Base-by-base conservation (phyloP, 1,139 yeast genomes). In the Scheffersomyces parashehatae region DNA sequence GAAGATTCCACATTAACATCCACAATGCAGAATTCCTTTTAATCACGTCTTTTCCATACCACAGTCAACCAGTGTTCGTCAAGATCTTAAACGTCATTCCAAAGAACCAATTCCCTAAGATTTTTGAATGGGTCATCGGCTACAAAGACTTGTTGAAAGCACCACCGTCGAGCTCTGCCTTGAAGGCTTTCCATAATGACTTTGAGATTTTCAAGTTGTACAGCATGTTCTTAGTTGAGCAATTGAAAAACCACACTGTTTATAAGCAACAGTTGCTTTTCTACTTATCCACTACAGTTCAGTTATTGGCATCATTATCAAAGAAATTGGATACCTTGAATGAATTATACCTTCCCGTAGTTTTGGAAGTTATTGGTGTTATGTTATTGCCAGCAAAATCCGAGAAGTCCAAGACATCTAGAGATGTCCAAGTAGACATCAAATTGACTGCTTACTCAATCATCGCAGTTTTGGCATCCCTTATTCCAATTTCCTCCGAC, bases 1-100 rank as follows among this genome's bases (percentile, higher is more conserved):
- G 99, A 68, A 79, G 98, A 55, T 95, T 91, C 63, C 89, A 88
- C 61, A 82, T 88, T 52, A 93, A 93, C 60, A 75, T 88, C 38
- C 85, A 86, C 58, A 89, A 88, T 56, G 72, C 90, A 0, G 98
- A 93, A 61, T 61, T 74, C 46, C 60, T 93, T 33, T 59, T 95
- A 37, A 68, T 91, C 45, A 75, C 90, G 3, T 77, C 85, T 2
- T 72, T 93, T 55, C 95, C 97, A 26, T 88, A 87, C 65, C 89
- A 85, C 62, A 79, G 77, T 52, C 73, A 81, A 36, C 85, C 90
- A 0, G 73, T 87, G 3, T 93, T 93, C 64, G 76, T 83, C 42
- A 81, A 93, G 54, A 71, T 91, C 37, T 68, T 93, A 50, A 85
- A 88, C 52, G 82, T 85, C 28, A 74, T 90, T 37, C 83, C 84